These are phyloP conservation scores for Lepidium aucheri DNA, from an alignment of 345 rosid species.

Conservation along the genomic window DNA sequence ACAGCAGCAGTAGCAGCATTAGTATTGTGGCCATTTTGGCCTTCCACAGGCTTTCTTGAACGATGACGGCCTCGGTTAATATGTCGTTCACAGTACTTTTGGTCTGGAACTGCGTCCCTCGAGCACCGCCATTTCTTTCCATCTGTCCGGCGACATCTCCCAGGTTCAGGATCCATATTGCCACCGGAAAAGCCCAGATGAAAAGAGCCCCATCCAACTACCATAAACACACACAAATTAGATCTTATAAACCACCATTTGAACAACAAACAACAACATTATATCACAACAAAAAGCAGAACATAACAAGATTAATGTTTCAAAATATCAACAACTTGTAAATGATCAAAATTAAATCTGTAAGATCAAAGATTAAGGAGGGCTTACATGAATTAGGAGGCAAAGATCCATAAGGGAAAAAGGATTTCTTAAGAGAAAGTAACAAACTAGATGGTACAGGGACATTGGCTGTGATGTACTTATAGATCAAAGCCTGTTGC, in stretches of 20 bases:
- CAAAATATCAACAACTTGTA: neutral
- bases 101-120: slow-evolving; percentile 83
- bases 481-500: slow-evolving; percentile 92
- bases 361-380: neutral
- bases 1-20: slow-evolving; percentile 27
- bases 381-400: slow-evolving; percentile 45
- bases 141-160: slow-evolving; percentile 94
- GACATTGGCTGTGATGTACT: slow-evolving; percentile 62
- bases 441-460: slow-evolving; percentile 77
- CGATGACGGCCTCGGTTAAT: slow-evolving; percentile 99
- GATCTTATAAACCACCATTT: neutral
- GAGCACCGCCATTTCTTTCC: slow-evolving; percentile 99
- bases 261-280: neutral
- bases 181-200: slow-evolving; percentile 74
- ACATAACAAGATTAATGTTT: neutral
- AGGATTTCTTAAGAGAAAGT: slow-evolving; percentile 65
- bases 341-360: neutral
- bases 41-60: slow-evolving; percentile 99
- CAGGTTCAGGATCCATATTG: slow-evolving; percentile 88
- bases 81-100: slow-evolving; percentile 94
- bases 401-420: slow-evolving; percentile 45
- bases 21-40: slow-evolving; percentile 66
- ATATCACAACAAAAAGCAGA: neutral
- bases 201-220: slow-evolving; percentile 77
- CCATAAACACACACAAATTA: neutral